phyloP scores from a whole-genome alignment of 1,284 basidiomycete species.

The Marasmius oreades region DNA sequence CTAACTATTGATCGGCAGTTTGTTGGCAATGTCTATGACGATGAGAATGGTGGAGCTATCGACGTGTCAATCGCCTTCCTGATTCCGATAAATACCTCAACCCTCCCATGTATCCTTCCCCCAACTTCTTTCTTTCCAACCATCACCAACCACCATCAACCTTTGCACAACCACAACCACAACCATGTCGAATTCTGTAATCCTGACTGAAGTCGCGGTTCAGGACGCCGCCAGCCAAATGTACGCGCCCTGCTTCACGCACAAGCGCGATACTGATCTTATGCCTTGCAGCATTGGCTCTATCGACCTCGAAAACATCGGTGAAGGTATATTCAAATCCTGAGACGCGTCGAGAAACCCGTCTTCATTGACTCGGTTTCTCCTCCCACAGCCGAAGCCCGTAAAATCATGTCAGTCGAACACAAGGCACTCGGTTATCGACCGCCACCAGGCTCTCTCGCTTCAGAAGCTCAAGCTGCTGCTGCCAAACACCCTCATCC shows the following conservation, averaged over 20 bases:
- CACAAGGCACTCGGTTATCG: slow-evolving; percentile 36
- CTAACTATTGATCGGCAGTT: background rate
- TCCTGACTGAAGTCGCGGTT: slow-evolving; percentile 14
- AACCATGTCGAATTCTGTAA: slow-evolving; percentile 9
- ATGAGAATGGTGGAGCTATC: background rate
- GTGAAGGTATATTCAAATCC: background rate
- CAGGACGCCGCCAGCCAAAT: slow-evolving; percentile 7
- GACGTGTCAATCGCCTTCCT: background rate
- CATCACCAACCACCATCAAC: background rate
- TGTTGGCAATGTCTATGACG: background rate
- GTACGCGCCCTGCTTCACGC: no score
- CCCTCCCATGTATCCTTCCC: background rate
- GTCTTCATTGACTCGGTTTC: background rate
- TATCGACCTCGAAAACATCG: slow-evolving; percentile 11
- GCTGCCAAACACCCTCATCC: slow-evolving; percentile 26
- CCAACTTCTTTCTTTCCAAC: background rate
- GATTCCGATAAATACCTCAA: background rate
- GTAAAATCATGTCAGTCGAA: slow-evolving; percentile 34
- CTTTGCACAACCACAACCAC: background rate
- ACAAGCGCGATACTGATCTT: no score
- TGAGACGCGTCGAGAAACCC: background rate
- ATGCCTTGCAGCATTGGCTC: slow-evolving; percentile 2
- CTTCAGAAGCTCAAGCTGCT: slow-evolving; percentile 34
- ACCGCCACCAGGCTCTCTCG: slow-evolving; percentile 33
- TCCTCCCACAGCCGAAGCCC: slow-evolving; percentile 22